These are phyloP conservation scores for Linnemannia exigua DNA, from an alignment of 192 early-diverging fungal genomes.

Conservation along the genomic window DNA sequence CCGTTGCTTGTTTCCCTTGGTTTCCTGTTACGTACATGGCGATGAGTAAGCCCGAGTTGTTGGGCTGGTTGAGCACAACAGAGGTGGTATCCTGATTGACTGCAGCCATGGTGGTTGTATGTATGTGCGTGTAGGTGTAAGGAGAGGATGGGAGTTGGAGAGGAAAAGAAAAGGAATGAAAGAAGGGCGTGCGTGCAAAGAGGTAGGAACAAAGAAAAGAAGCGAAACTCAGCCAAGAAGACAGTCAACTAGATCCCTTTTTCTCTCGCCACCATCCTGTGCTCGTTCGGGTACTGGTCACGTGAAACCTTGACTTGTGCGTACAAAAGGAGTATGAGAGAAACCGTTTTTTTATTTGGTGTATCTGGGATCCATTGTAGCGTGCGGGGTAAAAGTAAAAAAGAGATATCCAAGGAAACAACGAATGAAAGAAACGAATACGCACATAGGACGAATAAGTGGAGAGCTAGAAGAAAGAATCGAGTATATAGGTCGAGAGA, in stretches of 20 bases:
- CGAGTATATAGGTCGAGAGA: not conserved
- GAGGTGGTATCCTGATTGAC: slow-evolving; percentile 47
- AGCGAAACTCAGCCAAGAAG: not conserved
- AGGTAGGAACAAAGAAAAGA: not conserved
- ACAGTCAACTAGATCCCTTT: not conserved
- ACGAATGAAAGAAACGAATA: not conserved
- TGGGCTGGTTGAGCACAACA: slow-evolving; percentile 67
- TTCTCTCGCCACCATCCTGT: not conserved
- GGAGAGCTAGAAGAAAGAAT: not conserved
- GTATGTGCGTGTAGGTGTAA: not conserved
- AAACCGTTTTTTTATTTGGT: not conserved
- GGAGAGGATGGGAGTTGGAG: not conserved
- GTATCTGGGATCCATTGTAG: not conserved
- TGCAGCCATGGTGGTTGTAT: slow-evolving; percentile 27
- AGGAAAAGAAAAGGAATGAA: not conserved
- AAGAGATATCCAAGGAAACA: not conserved
- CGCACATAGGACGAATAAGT: not conserved
- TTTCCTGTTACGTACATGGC: slow-evolving; percentile 56
- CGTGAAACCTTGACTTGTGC: not conserved
- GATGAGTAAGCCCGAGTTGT: slow-evolving; percentile 68
- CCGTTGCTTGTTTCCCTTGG: not conserved
- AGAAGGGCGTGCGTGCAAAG: not conserved
- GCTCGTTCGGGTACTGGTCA: not conserved
- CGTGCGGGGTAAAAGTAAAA: not conserved
- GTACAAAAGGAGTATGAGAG: not conserved